phyloP scores from a whole-genome alignment of 208 protist species.

The Leishmania martiniquensis region DNA sequence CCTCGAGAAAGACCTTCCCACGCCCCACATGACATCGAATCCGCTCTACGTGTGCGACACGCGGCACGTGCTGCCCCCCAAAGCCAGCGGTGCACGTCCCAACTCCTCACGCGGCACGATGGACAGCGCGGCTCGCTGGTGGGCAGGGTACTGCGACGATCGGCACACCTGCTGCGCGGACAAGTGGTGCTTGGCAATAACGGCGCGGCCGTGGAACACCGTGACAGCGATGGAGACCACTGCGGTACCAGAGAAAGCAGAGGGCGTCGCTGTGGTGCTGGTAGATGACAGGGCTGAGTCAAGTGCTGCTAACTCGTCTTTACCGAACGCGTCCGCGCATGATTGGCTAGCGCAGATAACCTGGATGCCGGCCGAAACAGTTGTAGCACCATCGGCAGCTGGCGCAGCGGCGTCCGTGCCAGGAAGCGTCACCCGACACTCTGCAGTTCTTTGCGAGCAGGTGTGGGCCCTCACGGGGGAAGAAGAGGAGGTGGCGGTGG shows the following conservation, averaged over 20 bases:
- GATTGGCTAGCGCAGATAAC: neutral
- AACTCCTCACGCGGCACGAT: neutral
- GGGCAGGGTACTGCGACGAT: constrained; percentile 41
- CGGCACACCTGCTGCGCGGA: constrained; percentile 35
- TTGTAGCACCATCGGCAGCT: neutral
- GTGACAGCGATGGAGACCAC: constrained; percentile 31
- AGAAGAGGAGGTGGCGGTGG: neutral
- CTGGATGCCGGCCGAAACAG: constrained; percentile 5
- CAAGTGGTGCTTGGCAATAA: constrained; percentile 43
- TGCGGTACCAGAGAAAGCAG: neutral
- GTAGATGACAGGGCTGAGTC: neutral
- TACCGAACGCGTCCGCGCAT: neutral
- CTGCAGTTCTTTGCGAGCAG: constrained; percentile 39
- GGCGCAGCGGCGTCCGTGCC: neutral
- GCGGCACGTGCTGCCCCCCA: constrained; percentile 28
- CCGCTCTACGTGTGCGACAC: constrained; percentile 54
- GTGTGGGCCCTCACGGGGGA: neutral
- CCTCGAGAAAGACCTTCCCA: constrained; percentile 52
- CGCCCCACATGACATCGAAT: constrained; percentile 36
- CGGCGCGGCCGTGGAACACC: constrained; percentile 36
- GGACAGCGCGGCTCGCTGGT: constrained; percentile 37
- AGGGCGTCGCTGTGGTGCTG: constrained; percentile 9
- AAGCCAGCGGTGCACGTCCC: neutral
- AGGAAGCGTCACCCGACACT: constrained; percentile 18
- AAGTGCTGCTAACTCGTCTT: neutral